Evolutionary conservation across 495 filamentous ascomycete species (phyloP).

Genomic region (Aspergillus steynii): DNA sequence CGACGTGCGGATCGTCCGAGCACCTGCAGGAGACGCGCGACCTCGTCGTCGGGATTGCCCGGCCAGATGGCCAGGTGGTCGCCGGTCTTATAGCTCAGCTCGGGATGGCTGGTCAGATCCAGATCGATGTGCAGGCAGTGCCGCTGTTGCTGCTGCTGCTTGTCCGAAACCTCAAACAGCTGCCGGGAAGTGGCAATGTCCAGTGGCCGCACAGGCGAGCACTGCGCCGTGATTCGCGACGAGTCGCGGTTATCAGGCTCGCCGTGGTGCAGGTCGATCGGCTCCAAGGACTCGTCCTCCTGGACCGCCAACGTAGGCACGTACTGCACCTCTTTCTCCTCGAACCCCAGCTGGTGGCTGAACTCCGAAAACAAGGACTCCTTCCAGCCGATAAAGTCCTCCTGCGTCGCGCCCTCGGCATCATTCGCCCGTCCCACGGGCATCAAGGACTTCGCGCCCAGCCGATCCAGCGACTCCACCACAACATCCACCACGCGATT

Average conservation of each 20-base stretch:
- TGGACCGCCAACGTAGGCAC: constrained; percentile 41
- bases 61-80: constrained; percentile 78
- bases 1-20: constrained; percentile 33
- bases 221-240: constrained; percentile 28
- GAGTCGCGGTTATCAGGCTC: constrained; percentile 31
- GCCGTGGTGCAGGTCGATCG: constrained; percentile 41
- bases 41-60: constrained; percentile 59
- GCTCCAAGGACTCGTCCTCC: constrained; percentile 38
- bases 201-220: constrained; percentile 34
- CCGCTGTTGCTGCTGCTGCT: constrained; percentile 12
- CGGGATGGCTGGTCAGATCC: constrained; percentile 42
- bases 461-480: constrained; percentile 32
- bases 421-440: constrained; percentile 47
- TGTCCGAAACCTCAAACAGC: constrained; percentile 35
- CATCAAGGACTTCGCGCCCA: constrained; percentile 41
- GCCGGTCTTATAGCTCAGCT: constrained; percentile 66
- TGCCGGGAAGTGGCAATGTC: constrained; percentile 35
- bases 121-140: constrained; percentile 54
- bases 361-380: constrained; percentile 42
- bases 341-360: constrained; percentile 32
- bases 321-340: constrained; percentile 41
- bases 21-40: constrained; percentile 36
- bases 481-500: constrained; percentile 48
- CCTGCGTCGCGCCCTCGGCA: constrained; percentile 46
- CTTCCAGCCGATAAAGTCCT: constrained; percentile 55